A percentile compares a stretch with the other conserved stretches of the same genome.
phyloP scores from a whole-genome alignment of 768 basidiomycete species.

The Tricholoma furcatifolium region DNA sequence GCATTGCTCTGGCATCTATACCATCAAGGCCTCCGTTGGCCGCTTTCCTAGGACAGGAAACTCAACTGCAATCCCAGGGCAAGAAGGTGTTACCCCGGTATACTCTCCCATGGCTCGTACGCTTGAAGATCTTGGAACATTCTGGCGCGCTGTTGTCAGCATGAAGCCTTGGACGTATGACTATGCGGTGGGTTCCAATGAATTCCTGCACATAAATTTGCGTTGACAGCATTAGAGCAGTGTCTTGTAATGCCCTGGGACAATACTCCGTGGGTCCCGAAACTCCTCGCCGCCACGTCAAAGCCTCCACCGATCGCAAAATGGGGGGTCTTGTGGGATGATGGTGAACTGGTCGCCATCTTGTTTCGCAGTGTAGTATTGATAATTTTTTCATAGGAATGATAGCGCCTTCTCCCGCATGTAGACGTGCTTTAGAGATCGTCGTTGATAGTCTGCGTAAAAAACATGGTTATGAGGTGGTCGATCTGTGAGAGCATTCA shows the following conservation, averaged over 20 bases:
- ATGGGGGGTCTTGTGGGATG: slow-evolving; percentile 65
- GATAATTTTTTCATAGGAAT: slow-evolving; percentile 36
- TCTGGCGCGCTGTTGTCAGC: slow-evolving; percentile 58
- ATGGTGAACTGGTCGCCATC: slow-evolving; percentile 38
- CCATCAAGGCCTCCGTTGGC: slow-evolving; percentile 49
- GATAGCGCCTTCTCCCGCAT: slow-evolving; percentile 58
- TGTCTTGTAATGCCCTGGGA: slow-evolving; percentile 37
- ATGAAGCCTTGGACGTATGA: slow-evolving; percentile 71
- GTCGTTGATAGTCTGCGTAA: slow-evolving; percentile 43
- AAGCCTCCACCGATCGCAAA: slow-evolving; percentile 28
- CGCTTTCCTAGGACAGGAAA: slow-evolving; percentile 49
- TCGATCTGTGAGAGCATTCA: slow-evolving; percentile 39
- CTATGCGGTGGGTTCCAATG: slow-evolving; percentile 34
- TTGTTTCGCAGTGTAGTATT: neutral
- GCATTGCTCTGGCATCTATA: slow-evolving; percentile 62
- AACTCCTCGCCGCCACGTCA: slow-evolving; percentile 19
- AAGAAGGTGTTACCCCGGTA: slow-evolving; percentile 55
- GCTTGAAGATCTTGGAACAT: slow-evolving; percentile 58
- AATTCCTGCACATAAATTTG: slow-evolving; percentile 18
- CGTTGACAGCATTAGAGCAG: slow-evolving; percentile 9
- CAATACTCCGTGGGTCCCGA: slow-evolving; percentile 18
- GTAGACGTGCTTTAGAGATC: slow-evolving; percentile 47
- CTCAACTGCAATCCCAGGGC: slow-evolving; percentile 47
- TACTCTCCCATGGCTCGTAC: slow-evolving; percentile 63
- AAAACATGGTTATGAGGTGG: slow-evolving; percentile 47